A percentile compares a stretch with the other conserved stretches of the same genome.
These are phyloP conservation scores for Pythium insidiosum DNA, from an alignment of 352 stramenopile species.

Conservation along the genomic window DNA sequence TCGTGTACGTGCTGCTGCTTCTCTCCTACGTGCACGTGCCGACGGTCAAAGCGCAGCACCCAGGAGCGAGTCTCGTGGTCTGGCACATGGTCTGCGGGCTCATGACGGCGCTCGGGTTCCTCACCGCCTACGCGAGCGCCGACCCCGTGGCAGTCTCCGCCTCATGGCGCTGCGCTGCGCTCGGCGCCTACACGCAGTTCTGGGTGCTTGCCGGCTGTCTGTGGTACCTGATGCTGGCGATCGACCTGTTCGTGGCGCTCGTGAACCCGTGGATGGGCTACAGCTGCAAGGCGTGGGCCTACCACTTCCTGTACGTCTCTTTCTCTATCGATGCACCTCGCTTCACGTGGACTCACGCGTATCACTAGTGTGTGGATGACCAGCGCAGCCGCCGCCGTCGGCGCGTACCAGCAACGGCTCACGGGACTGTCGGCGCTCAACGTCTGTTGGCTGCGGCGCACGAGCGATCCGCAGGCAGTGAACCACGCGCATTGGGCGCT, in stretches of 20 bases:
- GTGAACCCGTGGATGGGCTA: slow-evolving; percentile 87
- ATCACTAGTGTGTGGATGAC: slow-evolving; percentile 52
- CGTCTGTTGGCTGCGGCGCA: slow-evolving; percentile 70
- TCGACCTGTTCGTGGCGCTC: slow-evolving; percentile 78
- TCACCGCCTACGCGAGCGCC: slow-evolving; percentile 43
- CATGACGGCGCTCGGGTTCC: slow-evolving; percentile 46
- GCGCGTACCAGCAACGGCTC: slow-evolving; percentile 54
- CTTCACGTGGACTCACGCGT: neutral
- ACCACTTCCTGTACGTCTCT: slow-evolving; percentile 62
- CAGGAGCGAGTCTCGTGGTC: slow-evolving; percentile 62
- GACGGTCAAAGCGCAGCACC: slow-evolving; percentile 75
- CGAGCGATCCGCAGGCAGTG: slow-evolving; percentile 21
- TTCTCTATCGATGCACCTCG: neutral
- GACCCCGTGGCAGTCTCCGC: slow-evolving; percentile 7
- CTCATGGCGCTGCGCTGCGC: slow-evolving; percentile 25
- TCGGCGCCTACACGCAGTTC: slow-evolving; percentile 66
- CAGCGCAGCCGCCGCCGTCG: slow-evolving; percentile 47
- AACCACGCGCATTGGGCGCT: slow-evolving; percentile 64
- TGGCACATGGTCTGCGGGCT: slow-evolving; percentile 69
- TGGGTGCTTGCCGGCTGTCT: slow-evolving; percentile 54
- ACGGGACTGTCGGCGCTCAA: slow-evolving; percentile 65
- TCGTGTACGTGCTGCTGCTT: slow-evolving; percentile 58
- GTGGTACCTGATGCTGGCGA: slow-evolving; percentile 82
- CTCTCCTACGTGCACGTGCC: slow-evolving; percentile 65
- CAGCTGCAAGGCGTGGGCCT: slow-evolving; percentile 76